These are phyloP conservation scores for Linnemannia hyalina DNA, from an alignment of 192 early-diverging fungal species.

Conservation along the genomic window DNA sequence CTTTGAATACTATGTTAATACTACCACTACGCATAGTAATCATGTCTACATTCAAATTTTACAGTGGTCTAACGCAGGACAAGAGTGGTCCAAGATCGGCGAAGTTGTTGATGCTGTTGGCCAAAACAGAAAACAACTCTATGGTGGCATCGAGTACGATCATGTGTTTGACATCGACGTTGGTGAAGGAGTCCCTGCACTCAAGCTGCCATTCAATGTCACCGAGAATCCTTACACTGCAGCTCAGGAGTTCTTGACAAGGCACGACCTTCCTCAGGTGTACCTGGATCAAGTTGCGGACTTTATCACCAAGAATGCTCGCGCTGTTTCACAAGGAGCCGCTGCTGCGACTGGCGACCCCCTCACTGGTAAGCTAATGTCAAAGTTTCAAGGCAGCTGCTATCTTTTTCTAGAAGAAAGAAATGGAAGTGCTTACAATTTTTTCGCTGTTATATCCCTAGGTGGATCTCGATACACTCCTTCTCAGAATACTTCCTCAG, in stretches of 20 bases:
- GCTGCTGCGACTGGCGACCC: constrained; percentile 60
- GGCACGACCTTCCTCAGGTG: constrained; percentile 83
- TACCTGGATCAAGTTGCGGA: constrained; percentile 95
- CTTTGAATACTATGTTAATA: not conserved
- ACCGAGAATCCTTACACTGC: constrained; percentile 93
- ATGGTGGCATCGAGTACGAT: constrained; percentile 93
- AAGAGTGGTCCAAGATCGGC: constrained; percentile 90
- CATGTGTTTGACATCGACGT: constrained; percentile 98
- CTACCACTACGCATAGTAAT: not conserved
- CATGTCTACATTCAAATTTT: not conserved
- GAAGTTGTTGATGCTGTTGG: constrained; percentile 94
- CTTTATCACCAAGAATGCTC: constrained; percentile 92
- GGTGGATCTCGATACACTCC: constrained; percentile 76
- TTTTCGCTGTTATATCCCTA: constrained; percentile 16
- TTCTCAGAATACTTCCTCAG: constrained; percentile 18
- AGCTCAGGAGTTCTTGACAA: constrained; percentile 91
- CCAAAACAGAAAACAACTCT: constrained; percentile 79
- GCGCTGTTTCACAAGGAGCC: constrained; percentile 69
- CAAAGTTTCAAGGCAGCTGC: not conserved
- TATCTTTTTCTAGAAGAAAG: constrained; percentile 7
- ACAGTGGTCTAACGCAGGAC: constrained; percentile 74
- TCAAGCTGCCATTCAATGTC: constrained; percentile 96
- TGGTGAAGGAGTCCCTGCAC: constrained; percentile 79
- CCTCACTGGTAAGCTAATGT: constrained; percentile 59
- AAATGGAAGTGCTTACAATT: not conserved